Base-by-base conservation (phyloP, 2,329 filamentous ascomycete species). In the Sporothrix euskadiensis region DNA sequence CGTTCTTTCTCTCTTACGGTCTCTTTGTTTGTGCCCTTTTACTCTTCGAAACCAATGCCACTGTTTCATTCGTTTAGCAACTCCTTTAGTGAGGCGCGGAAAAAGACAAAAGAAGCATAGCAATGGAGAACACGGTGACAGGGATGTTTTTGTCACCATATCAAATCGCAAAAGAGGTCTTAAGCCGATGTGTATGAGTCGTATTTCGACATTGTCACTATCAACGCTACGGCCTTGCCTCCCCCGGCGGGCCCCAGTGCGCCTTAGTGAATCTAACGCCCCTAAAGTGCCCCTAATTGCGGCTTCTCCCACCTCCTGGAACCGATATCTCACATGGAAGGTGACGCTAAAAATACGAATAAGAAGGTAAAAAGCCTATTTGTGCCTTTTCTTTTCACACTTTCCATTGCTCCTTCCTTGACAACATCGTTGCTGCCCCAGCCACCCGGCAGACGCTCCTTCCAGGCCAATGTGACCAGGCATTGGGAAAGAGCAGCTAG, bases 41-140 rank as follows among this genome's bases (percentile, higher is more conserved):
- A 35, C 32, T 26, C 32, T 32, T 68, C 19, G 49, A 69, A 47
- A 52, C 54, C n/a, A 47, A 65, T 72, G 49, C 63, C 12, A 72
- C 71, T 22, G 61, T 72, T 52, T 22, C 71, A 72, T 57, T 72
- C 63, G 71, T 47, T 59, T 69, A 69, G 47, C 12, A n/a, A 56
- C 22, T 19, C 22, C 3, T 63, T 30, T 49, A 16, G 22, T 56
- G 52, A 57, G 61, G n/a, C 16, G 22, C 39, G n/a, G 22, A 9
- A 30, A 52, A 35, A 6, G 44, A 52, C 44, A 68, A n/a, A 68
- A 49, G 65, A 52, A 35, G 26, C 7, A 68, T 12, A 52, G 30
- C 26, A 14, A 4, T 7, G 39, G n/a, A 30, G 22, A 68, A n/a
- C 44, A 52, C 14, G 14, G 44, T 22, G 41, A n/a, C 39, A 66